Conservation (phyloP, 257 asterid species). For the Anisodus acutangulus region DNA sequence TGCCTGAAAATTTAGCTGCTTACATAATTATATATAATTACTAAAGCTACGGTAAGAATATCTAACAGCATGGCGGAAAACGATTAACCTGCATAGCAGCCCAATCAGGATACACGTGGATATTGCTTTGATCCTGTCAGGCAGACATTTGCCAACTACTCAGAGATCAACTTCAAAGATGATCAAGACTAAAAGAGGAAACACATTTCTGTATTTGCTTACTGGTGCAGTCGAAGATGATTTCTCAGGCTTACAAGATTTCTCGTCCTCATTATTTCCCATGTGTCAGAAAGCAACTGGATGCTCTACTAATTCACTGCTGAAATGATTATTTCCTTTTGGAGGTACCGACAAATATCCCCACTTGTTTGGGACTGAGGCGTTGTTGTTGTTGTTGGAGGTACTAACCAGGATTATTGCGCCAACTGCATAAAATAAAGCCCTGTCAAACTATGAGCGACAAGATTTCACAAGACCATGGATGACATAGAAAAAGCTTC, state of each 20-base stretch:
- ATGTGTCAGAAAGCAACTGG: constrained; percentile 38
- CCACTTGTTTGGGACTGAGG: not conserved
- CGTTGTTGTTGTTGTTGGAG: not conserved
- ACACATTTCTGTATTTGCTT: constrained; percentile 34
- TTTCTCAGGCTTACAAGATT: constrained; percentile 64
- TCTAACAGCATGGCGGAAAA: not conserved
- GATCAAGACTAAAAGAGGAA: not conserved
- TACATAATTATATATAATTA: constrained; percentile 20
- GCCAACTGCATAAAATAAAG: constrained; percentile 15
- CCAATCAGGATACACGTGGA: constrained; percentile 90
- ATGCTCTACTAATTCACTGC: not conserved
- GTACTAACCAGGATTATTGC: not conserved
- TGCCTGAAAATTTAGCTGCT: constrained; percentile 54
- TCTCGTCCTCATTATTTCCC: constrained; percentile 78
- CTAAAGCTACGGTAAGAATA: constrained; percentile 14
- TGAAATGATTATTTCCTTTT: not conserved
- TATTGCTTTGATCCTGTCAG: constrained; percentile 73
- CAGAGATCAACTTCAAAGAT: constrained; percentile 28
- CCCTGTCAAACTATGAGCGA: not conserved
- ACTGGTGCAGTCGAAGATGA: constrained; percentile 60
- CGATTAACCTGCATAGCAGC: constrained; percentile 82
- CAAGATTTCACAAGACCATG: not conserved
- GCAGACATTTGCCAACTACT: not conserved
- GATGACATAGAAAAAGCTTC: not conserved
- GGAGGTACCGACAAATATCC: not conserved